Base-by-base conservation (phyloP, 371 early-diverging fungal species). In the Rhizopus stolonifer region DNA sequence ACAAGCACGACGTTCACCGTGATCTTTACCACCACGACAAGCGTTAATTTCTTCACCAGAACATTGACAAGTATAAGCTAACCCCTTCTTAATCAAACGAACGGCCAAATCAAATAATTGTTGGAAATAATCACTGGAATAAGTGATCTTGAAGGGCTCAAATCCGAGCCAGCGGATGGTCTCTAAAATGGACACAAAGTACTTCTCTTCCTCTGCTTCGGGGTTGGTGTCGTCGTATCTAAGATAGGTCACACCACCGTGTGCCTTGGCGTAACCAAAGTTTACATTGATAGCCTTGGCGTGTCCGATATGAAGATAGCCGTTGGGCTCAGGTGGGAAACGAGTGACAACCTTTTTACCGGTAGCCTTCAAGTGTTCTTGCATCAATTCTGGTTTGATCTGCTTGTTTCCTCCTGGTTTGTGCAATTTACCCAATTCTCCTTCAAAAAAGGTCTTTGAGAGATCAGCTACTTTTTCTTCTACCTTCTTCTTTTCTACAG, bases 261-360 rank as follows among this genome's bases (percentile, higher is more conserved):
- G 90, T 11, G 92, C 92, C 58, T 88, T 83, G 26, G 98, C 99
- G 64, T 95, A 99, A 50, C 95, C 96, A 85, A 99, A 99, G 74
- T 94, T 96, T 67, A 99, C 86, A 72, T 99, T 99, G 80, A 99
- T 94, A 31, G 99, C 99, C 79, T 99, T 99, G 45, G 99, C 99
- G 71, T 99, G 99, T 49, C 99, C 99, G 75, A 99, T 98, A 70
- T 99, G 99, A 48, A 87, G 69, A 77, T 87, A 96, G 14, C 99
- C 99, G 67, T 98, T 99, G 50, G 99, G 99, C 79, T 99, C 99
- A 38, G 99, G 99, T 17, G 99, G 99, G 82, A 99, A 99, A 44
- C 99, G 93, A 2, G 99, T 99, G 21, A 96, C 72, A 2, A 99
- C 99, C 65, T 86, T 88, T 7, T 97, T 95, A 45, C 91, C 92